Evolutionary conservation across 2,329 filamentous ascomycete genomes (phyloP), one percentile per base, ranked within the genome.

Genomic region (Alternaria solani): DNA sequence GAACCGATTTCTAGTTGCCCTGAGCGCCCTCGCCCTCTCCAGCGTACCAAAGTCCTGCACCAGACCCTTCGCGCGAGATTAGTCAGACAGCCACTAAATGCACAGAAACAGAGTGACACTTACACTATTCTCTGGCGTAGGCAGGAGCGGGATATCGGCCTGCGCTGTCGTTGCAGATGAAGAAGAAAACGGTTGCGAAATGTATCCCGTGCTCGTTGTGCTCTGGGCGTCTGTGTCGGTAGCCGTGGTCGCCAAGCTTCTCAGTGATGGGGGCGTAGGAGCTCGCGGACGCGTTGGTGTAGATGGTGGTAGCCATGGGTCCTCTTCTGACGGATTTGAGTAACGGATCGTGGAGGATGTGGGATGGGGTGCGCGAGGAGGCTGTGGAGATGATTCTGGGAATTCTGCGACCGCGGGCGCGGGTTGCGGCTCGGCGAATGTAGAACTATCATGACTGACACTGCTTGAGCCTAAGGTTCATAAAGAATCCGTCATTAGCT

Each of bases 11-110:
- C 39, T 20, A 0, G 12, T 14, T 0, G 18, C 18, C 39, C 20
- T 23, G 18, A 23, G 20, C 11, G 39, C 20, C 11, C 39, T 23
- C 39, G 39, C 39, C 5, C 39, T 12, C 5, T 42, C 18, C 39
- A 42, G 23, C 18, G 39, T 42, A 14, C 39, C 39, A 23, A 42
- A 42, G n/a, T 42, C 39, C 9, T 42, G 39, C 11, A 42, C 39
- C 2, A 42, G 39, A 23, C 18, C 39, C 39, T 42, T 23, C 2
- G 5, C 11, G 5, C 20, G 6, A 9, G 12, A 7, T 42, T 23
- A 42, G 39, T 11, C 5, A 42, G 18, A 42, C 11, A 6, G 14
- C 12, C 39, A 36, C 32, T 30, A 5, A 11, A 30, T 23, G 11
- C 5, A 36, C 0, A 4, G 6, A n/a, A n/a, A 23, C 8, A 3